phyloP scores from a whole-genome alignment of 371 early-diverging fungal species.

The Mucor lusitanicus region DNA sequence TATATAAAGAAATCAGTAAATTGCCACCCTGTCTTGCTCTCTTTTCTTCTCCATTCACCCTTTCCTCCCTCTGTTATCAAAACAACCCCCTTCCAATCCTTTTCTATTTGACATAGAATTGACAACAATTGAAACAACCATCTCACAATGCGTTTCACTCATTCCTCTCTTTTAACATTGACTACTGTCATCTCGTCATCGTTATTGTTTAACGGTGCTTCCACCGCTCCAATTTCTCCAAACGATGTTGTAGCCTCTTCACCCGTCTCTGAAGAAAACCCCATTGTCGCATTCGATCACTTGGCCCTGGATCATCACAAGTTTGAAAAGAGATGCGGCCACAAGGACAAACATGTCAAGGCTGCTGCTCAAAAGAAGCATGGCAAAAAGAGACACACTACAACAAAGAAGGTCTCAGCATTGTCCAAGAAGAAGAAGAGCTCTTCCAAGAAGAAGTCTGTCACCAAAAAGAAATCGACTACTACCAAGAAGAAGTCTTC shows the following conservation, averaged over 20 bases:
- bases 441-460: conserved; percentile 5
- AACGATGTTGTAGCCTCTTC: not conserved
- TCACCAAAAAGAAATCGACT: conserved; percentile 12
- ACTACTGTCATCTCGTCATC: conserved; percentile 19
- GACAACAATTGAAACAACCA: not conserved
- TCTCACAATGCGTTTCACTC: conserved; percentile 21
- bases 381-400: conserved; percentile 3
- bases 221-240: conserved; percentile 12
- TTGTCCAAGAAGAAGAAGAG: conserved; percentile 15
- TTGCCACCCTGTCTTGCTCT: not conserved
- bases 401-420: not conserved
- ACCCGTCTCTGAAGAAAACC: not conserved
- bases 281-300: not conserved
- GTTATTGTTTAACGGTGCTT: conserved; percentile 10
- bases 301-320: conserved; percentile 11
- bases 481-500: conserved; percentile 12
- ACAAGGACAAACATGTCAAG: conserved; percentile 13
- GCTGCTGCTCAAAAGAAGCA: conserved; percentile 8
- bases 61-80: not conserved
- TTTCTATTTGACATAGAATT: not conserved
- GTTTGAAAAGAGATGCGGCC: conserved; percentile 18
- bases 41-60: conserved; percentile 2
- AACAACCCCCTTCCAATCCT: conserved; percentile 12
- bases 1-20: not conserved
- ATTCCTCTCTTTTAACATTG: conserved; percentile 30